Conservation (phyloP, 1,284 basidiomycete species). For the Taiwanofungus camphoratus region DNA sequence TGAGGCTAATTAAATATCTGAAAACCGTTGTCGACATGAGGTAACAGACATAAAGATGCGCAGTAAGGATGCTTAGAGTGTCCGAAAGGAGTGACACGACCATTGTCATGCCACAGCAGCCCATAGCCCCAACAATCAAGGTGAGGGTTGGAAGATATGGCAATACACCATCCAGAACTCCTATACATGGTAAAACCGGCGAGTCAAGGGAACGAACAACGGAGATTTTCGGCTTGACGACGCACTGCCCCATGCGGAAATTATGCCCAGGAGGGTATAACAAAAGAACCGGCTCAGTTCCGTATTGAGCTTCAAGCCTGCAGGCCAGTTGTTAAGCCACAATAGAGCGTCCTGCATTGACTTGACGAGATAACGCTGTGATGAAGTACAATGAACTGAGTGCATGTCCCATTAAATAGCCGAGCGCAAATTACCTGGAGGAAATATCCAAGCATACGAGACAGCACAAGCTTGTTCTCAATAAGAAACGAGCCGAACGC, state of each 20-base stretch:
- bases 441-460: conserved; percentile 31
- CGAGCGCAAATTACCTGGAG: conserved; percentile 35
- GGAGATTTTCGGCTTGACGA: conserved; percentile 7
- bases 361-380: conserved; percentile 40
- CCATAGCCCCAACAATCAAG: conserved; percentile 46
- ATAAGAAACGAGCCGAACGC: conserved; percentile 65
- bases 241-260: conserved; percentile 67
- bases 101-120: conserved; percentile 66
- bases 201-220: background rate
- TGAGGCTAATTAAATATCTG: conserved; percentile 53
- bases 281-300: conserved; percentile 85
- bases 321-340: conserved; percentile 96
- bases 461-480: conserved; percentile 50
- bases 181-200: conserved; percentile 20
- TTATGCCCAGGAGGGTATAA: conserved; percentile 58
- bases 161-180: conserved; percentile 30
- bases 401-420: too few species aligned
- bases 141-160: conserved; percentile 44
- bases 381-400: too few species aligned
- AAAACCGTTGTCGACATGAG: conserved; percentile 61
- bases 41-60: conserved; percentile 76
- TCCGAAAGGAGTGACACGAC: conserved; percentile 67
- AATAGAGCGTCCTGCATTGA: conserved; percentile 51
- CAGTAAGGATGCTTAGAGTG: conserved; percentile 57
- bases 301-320: conserved; percentile 93